phyloP scores from a whole-genome alignment of 2,329 filamentous ascomycete species.

The Pyrenophora teres region DNA sequence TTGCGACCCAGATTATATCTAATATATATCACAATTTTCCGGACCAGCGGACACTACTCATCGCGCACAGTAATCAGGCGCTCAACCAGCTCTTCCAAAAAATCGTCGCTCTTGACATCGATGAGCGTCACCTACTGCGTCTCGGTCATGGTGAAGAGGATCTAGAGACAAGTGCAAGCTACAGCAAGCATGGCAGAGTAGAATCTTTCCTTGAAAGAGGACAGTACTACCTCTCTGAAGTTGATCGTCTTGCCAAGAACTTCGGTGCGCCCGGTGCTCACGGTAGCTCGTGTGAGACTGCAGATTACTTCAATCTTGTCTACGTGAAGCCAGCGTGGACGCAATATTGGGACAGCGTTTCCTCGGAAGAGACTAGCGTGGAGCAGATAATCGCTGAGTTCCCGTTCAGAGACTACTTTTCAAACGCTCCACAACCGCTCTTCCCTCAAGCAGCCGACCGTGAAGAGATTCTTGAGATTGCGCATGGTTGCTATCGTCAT shows the following conservation, averaged over 20 bases:
- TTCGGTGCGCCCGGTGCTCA: constrained; percentile 91
- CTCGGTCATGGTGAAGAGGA: constrained; percentile 96
- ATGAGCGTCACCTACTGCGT: constrained; percentile 88
- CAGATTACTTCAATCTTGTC: constrained; percentile 93
- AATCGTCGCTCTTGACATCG: constrained; percentile 94
- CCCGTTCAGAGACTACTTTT: constrained; percentile 87
- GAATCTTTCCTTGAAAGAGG: constrained; percentile 94
- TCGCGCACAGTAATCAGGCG: constrained; percentile 97
- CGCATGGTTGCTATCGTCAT: constrained; percentile 83
- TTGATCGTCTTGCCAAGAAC: constrained; percentile 81
- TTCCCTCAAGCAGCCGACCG: constrained; percentile 71
- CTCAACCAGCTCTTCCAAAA: constrained; percentile 98
- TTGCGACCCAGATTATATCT: constrained; percentile 97
- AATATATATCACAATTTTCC: constrained; percentile 99
- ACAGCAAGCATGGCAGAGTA: constrained; percentile 92
- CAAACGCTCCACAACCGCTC: constrained; percentile 82
- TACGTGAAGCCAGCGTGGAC: constrained; percentile 89
- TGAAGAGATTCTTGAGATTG: constrained; percentile 73
- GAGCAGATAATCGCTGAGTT: constrained; percentile 74
- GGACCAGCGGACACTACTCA: constrained; percentile 83
- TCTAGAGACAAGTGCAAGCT: constrained; percentile 80
- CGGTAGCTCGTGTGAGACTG: constrained; percentile 93
- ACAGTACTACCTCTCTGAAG: constrained; percentile 76
- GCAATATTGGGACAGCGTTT: constrained; percentile 73
- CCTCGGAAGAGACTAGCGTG: constrained; percentile 60